These are phyloP conservation scores for Nakataea oryzae DNA, from an alignment of 2,329 filamentous ascomycete species.

Conservation along the genomic window DNA sequence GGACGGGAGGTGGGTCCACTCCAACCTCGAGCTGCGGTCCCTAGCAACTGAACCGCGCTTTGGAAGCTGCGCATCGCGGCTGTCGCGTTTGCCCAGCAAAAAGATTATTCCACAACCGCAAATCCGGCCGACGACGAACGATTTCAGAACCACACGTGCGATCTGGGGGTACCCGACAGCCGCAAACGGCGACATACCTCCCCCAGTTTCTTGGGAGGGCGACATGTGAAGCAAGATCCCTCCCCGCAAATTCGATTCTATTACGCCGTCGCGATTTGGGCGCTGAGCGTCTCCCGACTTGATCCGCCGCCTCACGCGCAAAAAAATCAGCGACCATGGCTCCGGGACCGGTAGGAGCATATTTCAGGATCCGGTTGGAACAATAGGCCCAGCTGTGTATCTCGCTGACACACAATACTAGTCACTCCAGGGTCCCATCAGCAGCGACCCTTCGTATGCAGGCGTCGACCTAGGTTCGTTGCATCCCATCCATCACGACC, in stretches of 20 bases:
- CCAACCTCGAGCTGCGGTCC: not conserved
- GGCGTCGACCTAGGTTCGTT: conserved; percentile 1
- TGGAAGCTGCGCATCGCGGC: not conserved
- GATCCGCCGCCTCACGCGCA: not conserved
- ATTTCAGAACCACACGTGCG: not conserved
- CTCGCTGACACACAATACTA: not conserved
- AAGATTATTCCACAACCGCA: not conserved
- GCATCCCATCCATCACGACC: not conserved
- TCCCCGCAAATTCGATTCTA: not conserved
- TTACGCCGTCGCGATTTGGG: not conserved
- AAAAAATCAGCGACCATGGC: not conserved
- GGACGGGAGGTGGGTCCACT: not conserved
- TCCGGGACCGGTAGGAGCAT: not conserved
- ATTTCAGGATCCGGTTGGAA: not conserved
- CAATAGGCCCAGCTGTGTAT: not conserved
- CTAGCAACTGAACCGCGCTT: not conserved
- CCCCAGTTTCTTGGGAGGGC: not conserved
- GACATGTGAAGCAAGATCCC: not conserved
- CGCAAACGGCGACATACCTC: not conserved
- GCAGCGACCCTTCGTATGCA: not conserved
- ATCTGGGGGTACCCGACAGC: not conserved
- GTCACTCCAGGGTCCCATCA: not conserved
- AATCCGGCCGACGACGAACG: not conserved
- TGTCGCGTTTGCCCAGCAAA: not conserved
- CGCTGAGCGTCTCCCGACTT: not conserved